Percentiles rank a stretch among this genome's conserved stretches.
Conservation (phyloP, 2,329 filamentous ascomycete genomes). For the Neodidymelliopsis sp. region DNA sequence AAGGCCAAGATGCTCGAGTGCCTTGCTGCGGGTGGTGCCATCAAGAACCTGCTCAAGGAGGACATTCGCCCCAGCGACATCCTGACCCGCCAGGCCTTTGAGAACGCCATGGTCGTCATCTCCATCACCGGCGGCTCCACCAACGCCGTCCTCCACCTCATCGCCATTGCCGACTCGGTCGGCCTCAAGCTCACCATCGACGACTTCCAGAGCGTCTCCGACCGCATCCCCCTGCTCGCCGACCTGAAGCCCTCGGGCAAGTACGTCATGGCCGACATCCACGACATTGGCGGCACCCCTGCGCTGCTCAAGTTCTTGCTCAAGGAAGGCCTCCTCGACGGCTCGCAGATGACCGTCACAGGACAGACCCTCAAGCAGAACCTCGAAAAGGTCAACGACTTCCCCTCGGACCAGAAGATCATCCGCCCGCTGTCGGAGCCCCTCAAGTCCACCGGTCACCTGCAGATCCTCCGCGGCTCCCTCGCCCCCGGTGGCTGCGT, state of each 20-base stretch:
- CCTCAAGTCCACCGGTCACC: constrained; percentile 74
- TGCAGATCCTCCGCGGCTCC: constrained; percentile 74
- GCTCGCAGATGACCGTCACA: constrained; percentile 58
- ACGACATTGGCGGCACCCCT: constrained; percentile 59
- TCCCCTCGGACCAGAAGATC: constrained; percentile 74
- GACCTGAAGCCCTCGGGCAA: constrained; percentile 62
- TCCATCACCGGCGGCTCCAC: constrained; percentile 60
- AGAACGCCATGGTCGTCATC: constrained; percentile 61
- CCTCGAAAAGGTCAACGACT: constrained; percentile 64
- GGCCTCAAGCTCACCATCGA: constrained; percentile 60
- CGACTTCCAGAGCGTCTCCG: constrained; percentile 60
- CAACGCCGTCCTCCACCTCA: constrained; percentile 60
- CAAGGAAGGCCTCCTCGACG: constrained; percentile 58
- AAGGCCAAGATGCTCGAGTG: constrained; percentile 61
- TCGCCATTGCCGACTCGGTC: constrained; percentile 60
- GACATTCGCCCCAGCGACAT: constrained; percentile 60
- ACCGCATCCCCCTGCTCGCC: constrained; percentile 59
- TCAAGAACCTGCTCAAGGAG: constrained; percentile 59
- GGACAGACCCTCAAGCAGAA: constrained; percentile 60
- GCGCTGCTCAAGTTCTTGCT: constrained; percentile 59
- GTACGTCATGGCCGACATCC: constrained; percentile 67
- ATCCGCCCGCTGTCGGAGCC: constrained; percentile 73
- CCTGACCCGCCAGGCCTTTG: constrained; percentile 57
- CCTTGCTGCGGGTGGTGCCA: constrained; percentile 58
- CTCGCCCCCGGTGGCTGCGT: constrained; percentile 75